Evolutionary conservation across 73 alveolate genomes (phyloP), one percentile per base, ranked within the genome.

Genomic region (Tetrahymena borealis): DNA sequence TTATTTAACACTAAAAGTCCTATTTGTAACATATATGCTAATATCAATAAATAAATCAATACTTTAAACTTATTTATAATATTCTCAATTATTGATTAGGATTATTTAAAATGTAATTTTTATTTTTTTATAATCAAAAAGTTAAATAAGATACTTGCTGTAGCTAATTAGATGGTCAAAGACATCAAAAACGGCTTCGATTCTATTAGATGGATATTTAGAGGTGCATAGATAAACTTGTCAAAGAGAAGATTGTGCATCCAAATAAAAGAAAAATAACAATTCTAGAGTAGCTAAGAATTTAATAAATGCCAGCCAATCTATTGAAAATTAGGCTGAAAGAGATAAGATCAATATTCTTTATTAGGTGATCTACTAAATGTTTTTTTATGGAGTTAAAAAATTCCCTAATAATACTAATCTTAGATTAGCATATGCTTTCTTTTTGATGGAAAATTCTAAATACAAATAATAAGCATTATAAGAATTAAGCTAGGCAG

Each of bases 211-310:
- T 90, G 95, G 95, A 3, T 93, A 79, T 36, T 35, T 93, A 41
- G 95, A 93, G 79, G 91, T 93, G 15, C 95, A 93, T 20, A 93
- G 78, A 36, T 41, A 91, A 8, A 93, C 95, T 60, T 93, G 95
- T 85, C 24, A 38, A 36, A 79, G 90, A 32, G 95, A 93, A 32
- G 95, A 93, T 32, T 93, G 95, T 40, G 90, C 39, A 39, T 37
- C 91, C 10, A 93, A 93, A 32, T 79, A 39, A 20, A 93, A 93
- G 78, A 93, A 93, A 38, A 78, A 78, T 32, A 38, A 36, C 1
- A 93, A 93, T 39, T 93, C 42, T 79, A 85, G 93, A 85, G 78
- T 78, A 18, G 39, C 90, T 24, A 79, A 79, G 78, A 91, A 90
- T 7, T 24, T 60, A 24, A 60, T 60, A 2, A 60, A 60, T 60